These are phyloP conservation scores for Sesbania bispinosa DNA, from an alignment of 306 rosid species.

Conservation along the genomic window DNA sequence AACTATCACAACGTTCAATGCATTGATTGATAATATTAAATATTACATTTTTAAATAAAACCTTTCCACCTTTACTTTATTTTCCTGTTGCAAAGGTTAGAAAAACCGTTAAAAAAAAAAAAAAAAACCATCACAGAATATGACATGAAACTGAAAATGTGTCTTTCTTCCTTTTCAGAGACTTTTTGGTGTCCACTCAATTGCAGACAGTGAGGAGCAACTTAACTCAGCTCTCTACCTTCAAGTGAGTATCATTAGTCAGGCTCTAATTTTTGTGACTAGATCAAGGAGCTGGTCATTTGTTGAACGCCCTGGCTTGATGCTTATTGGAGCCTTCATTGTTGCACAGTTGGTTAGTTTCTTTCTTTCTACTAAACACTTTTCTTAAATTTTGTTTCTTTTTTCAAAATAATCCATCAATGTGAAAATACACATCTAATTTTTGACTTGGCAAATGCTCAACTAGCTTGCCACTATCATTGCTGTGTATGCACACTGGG, in stretches of 20 bases:
- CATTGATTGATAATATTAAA: too few species aligned
- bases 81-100: too few species aligned
- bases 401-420: not conserved
- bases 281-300: conserved; percentile 85
- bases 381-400: too few species aligned
- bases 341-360: conserved; percentile 68
- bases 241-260: conserved; percentile 88
- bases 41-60: too few species aligned
- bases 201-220: conserved; percentile 32
- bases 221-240: conserved; percentile 87
- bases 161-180: conserved; percentile 21
- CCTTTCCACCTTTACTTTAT: too few species aligned
- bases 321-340: conserved; percentile 60
- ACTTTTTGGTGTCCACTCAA: conserved; percentile 43
- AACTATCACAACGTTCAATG: too few species aligned
- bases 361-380: not conserved
- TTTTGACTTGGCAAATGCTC: not conserved
- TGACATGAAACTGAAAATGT: not conserved
- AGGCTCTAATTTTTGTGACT: conserved; percentile 85
- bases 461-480: conserved; percentile 63
- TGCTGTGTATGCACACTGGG: conserved; percentile 73
- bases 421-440: too few species aligned
- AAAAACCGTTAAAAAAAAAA: too few species aligned
- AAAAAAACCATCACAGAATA: too few species aligned
- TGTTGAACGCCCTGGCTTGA: conserved; percentile 60